Evolutionary conservation across 2,329 filamentous ascomycete species (phyloP), one percentile per base, ranked within the genome.

Genomic region (Nannizziopsis arthrosporioides): DNA sequence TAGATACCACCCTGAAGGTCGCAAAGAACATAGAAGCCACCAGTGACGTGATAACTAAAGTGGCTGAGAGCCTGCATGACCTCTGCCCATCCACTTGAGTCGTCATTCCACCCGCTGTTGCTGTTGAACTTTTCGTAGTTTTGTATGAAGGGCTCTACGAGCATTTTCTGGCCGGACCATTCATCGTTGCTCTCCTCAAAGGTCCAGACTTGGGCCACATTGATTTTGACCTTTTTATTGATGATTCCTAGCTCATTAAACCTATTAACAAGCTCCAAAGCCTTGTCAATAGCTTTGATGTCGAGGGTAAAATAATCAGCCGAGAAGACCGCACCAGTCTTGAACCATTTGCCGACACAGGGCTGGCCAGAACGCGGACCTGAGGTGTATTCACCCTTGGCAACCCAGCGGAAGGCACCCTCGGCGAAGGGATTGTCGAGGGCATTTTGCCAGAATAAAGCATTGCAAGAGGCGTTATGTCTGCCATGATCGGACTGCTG

Each of bases 41-140:
- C 61, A 0, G 65, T 55, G 36, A 64, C 42, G 54, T 69, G 63
- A 53, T 69, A 70, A 50, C 64, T 68, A 47, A 69, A 70, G 55
- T 72, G 67, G 55, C 67, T 69, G n/a, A 69, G 56, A 1, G 66
- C 65, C 53, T 71, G 68, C 65, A 70, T 69, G 2, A 54, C 62
- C 18, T 63, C 51, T 2, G 59, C 57, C 66, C 67, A 68, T 2
- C 41, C 35, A n/a, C 40, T 48, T 0, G 51, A 51, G 5, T 56
- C 52, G 48, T 65, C 55, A 34, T 18, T 56, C 67, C 67, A 72
- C 36, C 68, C 68, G 1, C 54, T 61, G 52, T 70, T 70, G 61
- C 66, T 71, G 56, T 70, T 71, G 59, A 68, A 70, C 56, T 69
- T 70, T 50, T 66, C 55, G 53, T 68, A 70, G 52, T 68, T 65